Percentiles rank a stretch among this genome's conserved stretches.
These are phyloP conservation scores for Trichoderma sp. DNA, from an alignment of 2,329 filamentous ascomycete genomes.

Conservation along the genomic window DNA sequence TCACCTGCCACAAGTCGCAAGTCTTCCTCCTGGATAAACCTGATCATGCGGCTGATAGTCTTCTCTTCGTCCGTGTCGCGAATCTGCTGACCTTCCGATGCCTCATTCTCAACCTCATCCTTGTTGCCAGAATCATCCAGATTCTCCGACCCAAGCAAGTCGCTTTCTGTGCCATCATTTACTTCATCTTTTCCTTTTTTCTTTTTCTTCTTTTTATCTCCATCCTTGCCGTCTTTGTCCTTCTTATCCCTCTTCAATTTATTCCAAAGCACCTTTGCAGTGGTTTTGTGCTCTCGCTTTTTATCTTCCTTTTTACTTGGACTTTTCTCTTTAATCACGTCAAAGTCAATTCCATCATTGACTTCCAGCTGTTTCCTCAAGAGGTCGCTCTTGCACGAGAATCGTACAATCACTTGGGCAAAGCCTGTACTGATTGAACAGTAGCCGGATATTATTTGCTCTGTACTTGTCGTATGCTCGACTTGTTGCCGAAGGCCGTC, in stretches of 20 bases:
- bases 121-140: neutral
- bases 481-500: conserved; percentile 19
- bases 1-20: conserved; percentile 19
- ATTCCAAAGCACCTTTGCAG: neutral
- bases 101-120: neutral
- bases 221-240: neutral
- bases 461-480: neutral
- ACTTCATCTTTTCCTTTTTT: neutral
- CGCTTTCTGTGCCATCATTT: neutral
- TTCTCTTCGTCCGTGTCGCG: neutral
- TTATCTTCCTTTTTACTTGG: neutral
- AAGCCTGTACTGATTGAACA: conserved; percentile 22
- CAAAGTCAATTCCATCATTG: conserved; percentile 13
- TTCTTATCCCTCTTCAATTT: conserved; percentile 7
- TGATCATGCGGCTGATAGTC: conserved; percentile 15
- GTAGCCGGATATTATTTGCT: conserved; percentile 22
- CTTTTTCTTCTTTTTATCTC: conserved; percentile 5
- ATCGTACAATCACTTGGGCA: conserved; percentile 5
- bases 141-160: neutral
- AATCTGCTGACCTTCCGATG: neutral
- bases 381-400: conserved; percentile 5
- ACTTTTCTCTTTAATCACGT: conserved; percentile 1
- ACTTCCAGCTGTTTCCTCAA: conserved; percentile 13
- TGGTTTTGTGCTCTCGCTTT: neutral
- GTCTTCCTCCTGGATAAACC: conserved; percentile 20